phyloP scores from a whole-genome alignment of 2,329 filamentous ascomycete genomes.

The Arthrinium phaeospermum region DNA sequence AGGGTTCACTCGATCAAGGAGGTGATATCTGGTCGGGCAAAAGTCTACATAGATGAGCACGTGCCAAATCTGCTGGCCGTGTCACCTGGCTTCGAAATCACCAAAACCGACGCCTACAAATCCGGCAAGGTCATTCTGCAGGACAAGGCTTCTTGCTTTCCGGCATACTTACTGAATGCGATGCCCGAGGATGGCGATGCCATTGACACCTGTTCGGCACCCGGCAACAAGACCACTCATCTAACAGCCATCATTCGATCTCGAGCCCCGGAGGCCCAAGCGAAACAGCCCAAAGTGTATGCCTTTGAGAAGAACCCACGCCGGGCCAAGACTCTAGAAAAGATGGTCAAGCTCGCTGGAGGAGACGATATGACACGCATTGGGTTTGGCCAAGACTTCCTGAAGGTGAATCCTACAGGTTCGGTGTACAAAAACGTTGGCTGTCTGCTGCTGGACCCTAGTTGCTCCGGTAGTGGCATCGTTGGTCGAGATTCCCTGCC shows the following conservation, averaged over 20 bases:
- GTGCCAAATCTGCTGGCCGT: constrained; percentile 85
- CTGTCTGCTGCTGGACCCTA: constrained; percentile 86
- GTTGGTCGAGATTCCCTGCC: constrained; percentile 84
- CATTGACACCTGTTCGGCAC: constrained; percentile 92
- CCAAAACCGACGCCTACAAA: constrained; percentile 74
- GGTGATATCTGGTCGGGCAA: constrained; percentile 54
- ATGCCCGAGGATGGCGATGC: constrained; percentile 72
- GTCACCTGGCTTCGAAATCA: constrained; percentile 73
- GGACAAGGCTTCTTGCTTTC: constrained; percentile 97
- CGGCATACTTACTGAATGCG: constrained; percentile 83
- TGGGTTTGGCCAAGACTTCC: constrained; percentile 79
- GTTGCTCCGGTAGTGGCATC: constrained; percentile 95
- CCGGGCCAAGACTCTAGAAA: constrained; percentile 77
- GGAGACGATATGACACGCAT: constrained; percentile 71
- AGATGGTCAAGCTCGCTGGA: constrained; percentile 83
- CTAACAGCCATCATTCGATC: constrained; percentile 74
- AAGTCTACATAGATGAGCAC: constrained; percentile 76
- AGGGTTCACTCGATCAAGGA: constrained; percentile 61
- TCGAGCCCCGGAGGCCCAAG: constrained; percentile 43
- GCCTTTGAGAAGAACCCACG: constrained; percentile 79
- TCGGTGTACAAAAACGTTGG: constrained; percentile 72
- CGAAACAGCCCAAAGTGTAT: constrained; percentile 58
- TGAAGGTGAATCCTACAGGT: constrained; percentile 72
- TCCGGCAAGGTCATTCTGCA: constrained; percentile 85
- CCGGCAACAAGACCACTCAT: constrained; percentile 97